These are phyloP conservation scores for Phytophthora pinifolia DNA, from an alignment of 352 stramenopile genomes.

Conservation along the genomic window DNA sequence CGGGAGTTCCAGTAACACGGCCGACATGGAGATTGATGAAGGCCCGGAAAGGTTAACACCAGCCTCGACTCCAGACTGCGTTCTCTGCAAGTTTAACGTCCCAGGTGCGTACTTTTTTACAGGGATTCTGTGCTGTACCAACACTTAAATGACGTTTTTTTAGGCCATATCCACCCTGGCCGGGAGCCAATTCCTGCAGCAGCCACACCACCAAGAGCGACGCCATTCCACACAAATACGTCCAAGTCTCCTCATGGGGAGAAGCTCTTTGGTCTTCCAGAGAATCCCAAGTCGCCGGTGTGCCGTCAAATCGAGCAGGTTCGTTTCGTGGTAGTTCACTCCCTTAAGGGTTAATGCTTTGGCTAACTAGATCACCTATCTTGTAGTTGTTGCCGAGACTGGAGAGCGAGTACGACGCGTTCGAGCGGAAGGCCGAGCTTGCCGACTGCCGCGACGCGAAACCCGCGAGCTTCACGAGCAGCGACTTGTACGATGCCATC, in stretches of 20 bases:
- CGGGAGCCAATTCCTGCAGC: constrained; percentile 31
- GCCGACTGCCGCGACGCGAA: constrained; percentile 41
- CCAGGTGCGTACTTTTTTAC: constrained; percentile 31
- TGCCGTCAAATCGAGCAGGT: constrained; percentile 60
- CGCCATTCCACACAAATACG: constrained; percentile 28
- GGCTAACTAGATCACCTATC: neutral
- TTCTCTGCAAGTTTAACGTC: constrained; percentile 84
- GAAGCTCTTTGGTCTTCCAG: constrained; percentile 44
- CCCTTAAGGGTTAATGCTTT: neutral
- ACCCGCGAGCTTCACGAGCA: constrained; percentile 50
- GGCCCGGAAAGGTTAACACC: constrained; percentile 5
- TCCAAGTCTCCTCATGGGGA: constrained; percentile 30
- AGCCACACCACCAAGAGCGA: constrained; percentile 10
- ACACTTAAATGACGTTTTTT: no score
- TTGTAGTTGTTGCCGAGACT: constrained; percentile 47
- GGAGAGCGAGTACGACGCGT: constrained; percentile 60
- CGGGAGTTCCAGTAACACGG: constrained; percentile 15
- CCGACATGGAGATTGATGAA: constrained; percentile 29
- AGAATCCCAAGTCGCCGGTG: constrained; percentile 63
- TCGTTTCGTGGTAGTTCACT: neutral
- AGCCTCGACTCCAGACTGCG: constrained; percentile 35
- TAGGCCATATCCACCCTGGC: constrained; percentile 72
- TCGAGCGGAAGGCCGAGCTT: constrained; percentile 45
- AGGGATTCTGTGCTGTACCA: neutral
- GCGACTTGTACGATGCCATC: constrained; percentile 76